Conservation (phyloP, 2,329 filamentous ascomycete genomes). For the Botrytis tulipae region DNA sequence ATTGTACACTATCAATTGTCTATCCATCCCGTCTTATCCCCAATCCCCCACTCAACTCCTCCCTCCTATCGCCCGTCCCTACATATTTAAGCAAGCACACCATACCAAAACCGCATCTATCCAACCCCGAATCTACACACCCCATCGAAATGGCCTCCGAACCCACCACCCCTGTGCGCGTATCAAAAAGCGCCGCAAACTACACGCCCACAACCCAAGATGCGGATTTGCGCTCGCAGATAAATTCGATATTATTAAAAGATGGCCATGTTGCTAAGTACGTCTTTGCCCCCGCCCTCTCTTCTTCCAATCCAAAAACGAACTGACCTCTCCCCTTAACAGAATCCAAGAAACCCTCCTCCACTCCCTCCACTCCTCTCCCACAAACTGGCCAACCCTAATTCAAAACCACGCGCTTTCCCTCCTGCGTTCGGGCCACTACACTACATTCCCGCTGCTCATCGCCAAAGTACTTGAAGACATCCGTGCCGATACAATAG, state of each 20-base stretch:
- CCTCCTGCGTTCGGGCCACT: slow-evolving; percentile 60
- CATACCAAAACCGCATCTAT: not conserved
- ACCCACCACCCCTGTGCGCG: slow-evolving; percentile 54
- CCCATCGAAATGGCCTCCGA: slow-evolving; percentile 30
- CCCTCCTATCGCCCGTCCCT: not conserved
- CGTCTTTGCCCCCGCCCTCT: slow-evolving; percentile 24
- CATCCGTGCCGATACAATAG: slow-evolving; percentile 41
- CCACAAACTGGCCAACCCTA: slow-evolving; percentile 60
- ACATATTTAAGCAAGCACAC: not conserved
- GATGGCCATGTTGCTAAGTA: slow-evolving; percentile 62
- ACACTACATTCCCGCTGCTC: slow-evolving; percentile 59
- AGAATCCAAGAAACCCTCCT: slow-evolving; percentile 65
- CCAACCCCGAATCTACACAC: not conserved
- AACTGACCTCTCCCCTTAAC: slow-evolving; percentile 22
- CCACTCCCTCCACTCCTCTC: slow-evolving; percentile 58
- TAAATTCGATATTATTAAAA: slow-evolving; percentile 57
- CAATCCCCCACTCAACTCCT: not conserved
- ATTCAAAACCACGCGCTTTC: slow-evolving; percentile 59
- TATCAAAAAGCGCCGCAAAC: slow-evolving; percentile 53
- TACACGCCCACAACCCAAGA: slow-evolving; percentile 62
- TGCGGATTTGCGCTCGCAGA: slow-evolving; percentile 59
- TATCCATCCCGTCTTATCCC: not conserved
- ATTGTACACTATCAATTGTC: not conserved
- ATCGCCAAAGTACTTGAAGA: slow-evolving; percentile 61
- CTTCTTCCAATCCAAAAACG: slow-evolving; percentile 14